These are phyloP conservation scores for Acanthamoeba sp. DNA, from an alignment of 208 protist genomes.

Conservation along the genomic window DNA sequence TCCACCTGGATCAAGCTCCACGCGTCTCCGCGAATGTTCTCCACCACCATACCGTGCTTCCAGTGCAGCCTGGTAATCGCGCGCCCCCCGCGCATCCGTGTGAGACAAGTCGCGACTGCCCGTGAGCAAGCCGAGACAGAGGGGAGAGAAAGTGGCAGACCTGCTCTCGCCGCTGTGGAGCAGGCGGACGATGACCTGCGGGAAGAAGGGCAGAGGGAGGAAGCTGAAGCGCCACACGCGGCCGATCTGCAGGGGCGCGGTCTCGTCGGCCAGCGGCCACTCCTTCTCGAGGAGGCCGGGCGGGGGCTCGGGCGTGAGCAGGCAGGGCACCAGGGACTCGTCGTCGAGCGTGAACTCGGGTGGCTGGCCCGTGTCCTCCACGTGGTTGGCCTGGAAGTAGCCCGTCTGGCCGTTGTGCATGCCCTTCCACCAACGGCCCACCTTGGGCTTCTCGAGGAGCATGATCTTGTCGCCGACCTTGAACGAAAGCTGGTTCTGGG, in stretches of 20 bases:
- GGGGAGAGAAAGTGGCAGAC: not conserved
- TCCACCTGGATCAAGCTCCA: constrained; percentile 30
- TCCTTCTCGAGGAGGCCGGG: constrained; percentile 41
- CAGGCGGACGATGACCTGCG: constrained; percentile 61
- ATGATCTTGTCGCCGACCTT: constrained; percentile 67
- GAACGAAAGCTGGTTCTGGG: constrained; percentile 43
- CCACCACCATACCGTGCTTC: constrained; percentile 53
- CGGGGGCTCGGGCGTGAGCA: constrained; percentile 3
- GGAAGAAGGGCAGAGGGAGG: constrained; percentile 63
- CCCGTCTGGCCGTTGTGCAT: constrained; percentile 26
- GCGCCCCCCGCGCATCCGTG: not conserved
- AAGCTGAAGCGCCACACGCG: constrained; percentile 62
- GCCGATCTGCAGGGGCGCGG: constrained; percentile 10
- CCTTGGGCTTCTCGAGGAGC: constrained; percentile 57
- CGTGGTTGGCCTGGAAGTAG: constrained; percentile 50
- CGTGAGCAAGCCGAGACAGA: too few relatives aligned
- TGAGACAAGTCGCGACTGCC: not conserved
- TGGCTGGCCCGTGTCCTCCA: constrained; percentile 5
- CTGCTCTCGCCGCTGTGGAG: constrained; percentile 45
- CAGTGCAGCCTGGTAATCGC: not conserved
- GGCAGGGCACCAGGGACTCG: constrained; percentile 42
- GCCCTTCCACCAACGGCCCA: constrained; percentile 43
- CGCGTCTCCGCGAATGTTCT: not conserved
- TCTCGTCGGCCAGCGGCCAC: constrained; percentile 13
- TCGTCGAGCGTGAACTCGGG: constrained; percentile 55